Evolutionary conservation across 192 early-diverging fungal genomes (phyloP).

Genomic region (Dissophora ornata): DNA sequence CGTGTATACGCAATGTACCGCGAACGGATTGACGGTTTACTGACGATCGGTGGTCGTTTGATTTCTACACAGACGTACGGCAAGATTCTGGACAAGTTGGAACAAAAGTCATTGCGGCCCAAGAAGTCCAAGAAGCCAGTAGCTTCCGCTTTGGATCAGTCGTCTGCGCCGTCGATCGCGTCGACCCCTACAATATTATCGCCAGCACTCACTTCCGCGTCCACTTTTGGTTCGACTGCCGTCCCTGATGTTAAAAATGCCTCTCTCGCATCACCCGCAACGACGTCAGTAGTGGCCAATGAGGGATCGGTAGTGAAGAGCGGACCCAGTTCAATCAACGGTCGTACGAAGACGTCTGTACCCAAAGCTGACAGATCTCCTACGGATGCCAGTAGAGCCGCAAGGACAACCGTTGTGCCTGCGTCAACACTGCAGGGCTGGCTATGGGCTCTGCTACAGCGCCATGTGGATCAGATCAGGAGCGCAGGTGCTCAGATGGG

Average conservation of each 20-base stretch:
- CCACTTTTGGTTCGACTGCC: slow-evolving; percentile 13
- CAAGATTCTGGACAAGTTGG: slow-evolving; percentile 40
- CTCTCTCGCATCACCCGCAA: neutral
- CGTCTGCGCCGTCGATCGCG: slow-evolving; percentile 10
- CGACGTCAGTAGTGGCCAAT: neutral
- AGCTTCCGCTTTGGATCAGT: neutral
- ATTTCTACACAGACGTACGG: slow-evolving; percentile 35
- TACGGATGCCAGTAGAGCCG: neutral
- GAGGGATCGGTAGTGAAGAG: no score
- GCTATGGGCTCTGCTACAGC: slow-evolving; percentile 18
- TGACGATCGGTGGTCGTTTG: no score
- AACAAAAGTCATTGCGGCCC: slow-evolving; percentile 38
- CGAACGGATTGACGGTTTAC: no score
- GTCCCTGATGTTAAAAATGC: slow-evolving; percentile 10
- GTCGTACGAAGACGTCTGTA: neutral
- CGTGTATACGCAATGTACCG: no score
- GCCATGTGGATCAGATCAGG: slow-evolving; percentile 23
- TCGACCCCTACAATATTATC: slow-evolving; percentile 22
- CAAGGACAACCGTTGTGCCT: neutral
- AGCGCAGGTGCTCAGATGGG: slow-evolving; percentile 12
- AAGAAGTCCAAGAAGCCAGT: slow-evolving; percentile 20
- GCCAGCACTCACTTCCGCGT: no score
- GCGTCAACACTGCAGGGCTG: slow-evolving; percentile 12
- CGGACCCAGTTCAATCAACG: no score
- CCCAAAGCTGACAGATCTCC: neutral